Evolutionary conservation across 495 filamentous ascomycete species (phyloP), one percentile per base, ranked within the genome.

Genomic region (Lentithecium fluviatile): DNA sequence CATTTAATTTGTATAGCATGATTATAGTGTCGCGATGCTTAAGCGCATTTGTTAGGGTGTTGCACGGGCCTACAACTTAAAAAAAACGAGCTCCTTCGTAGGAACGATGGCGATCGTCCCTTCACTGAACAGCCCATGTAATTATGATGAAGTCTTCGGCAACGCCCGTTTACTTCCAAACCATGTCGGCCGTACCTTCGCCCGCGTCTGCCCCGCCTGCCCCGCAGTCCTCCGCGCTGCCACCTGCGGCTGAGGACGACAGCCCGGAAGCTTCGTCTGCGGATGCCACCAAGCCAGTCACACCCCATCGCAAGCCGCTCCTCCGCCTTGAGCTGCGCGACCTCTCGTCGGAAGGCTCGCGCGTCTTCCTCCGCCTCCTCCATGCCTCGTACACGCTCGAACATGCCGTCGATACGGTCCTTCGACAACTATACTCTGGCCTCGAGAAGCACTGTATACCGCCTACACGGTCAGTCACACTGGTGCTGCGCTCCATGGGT

Each of bases 401-500:
- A 36, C 73, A 72, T 1, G 82, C 85, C 36, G 80, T 95, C n/a
- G 53, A 76, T 13, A 76, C 79, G 59, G 89, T 96, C 23, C 77
- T 91, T 52, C 70, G 75, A 52, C 78, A 79, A 29, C 79, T 92
- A 32, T 92, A 90, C 73, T 80, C 50, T 1, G 50, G 24, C 34
- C 56, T 68, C 73, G 42, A 75, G 70, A 43, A 62, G 67, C 10
- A 60, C 55, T 54, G 52, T 36, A 73, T 82, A 23, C 83, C 82
- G 4, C 70, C 73, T 26, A 86, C 79, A 7, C 87, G 91, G 40
- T 94, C 89, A 19, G 83, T 97, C n/a, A 96, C 91, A 0, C 71
- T 97, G n/a, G 78, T 95, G 62, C 80, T 97, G 13, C 84, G 87
- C 4, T 76, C 85, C 51, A 90, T 95, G 80, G 75, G 65, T 43